Evolutionary conservation across 768 basidiomycete genomes (phyloP).

Genomic region (Rhizopogon roseolus): DNA sequence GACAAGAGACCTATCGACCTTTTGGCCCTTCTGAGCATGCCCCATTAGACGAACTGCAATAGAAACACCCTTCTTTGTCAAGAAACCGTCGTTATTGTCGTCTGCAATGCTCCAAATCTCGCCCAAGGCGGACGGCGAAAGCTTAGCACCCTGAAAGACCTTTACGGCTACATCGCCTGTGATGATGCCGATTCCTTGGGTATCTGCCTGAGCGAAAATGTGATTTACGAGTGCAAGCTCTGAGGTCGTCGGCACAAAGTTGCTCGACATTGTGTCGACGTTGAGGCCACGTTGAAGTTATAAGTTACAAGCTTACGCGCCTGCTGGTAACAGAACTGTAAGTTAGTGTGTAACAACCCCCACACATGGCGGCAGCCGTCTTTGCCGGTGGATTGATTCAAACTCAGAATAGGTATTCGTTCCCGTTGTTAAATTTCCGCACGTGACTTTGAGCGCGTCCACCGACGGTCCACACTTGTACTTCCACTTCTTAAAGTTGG

Average conservation of each 20-base stretch:
- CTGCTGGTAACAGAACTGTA: not conserved
- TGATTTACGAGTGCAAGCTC: slow-evolving; percentile 61
- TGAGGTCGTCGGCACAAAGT: slow-evolving; percentile 40
- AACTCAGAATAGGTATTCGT: slow-evolving; percentile 2
- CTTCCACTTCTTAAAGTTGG: slow-evolving; percentile 1
- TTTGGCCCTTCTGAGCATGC: slow-evolving; percentile 85
- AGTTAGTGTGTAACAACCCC: no score
- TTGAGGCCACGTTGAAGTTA: slow-evolving; percentile 9
- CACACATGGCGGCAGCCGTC: not conserved
- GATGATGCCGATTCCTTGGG: slow-evolving; percentile 76
- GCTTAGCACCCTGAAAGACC: slow-evolving; percentile 79
- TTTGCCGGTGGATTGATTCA: slow-evolving; percentile 1
- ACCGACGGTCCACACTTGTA: not conserved
- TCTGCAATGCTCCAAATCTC: slow-evolving; percentile 95
- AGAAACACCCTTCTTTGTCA: slow-evolving; percentile 84
- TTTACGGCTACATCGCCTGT: slow-evolving; percentile 90
- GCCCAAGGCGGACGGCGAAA: slow-evolving; percentile 73
- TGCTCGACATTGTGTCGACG: slow-evolving; percentile 30
- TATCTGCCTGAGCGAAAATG: slow-evolving; percentile 70
- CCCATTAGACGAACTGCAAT: slow-evolving; percentile 89
- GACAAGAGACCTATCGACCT: slow-evolving; percentile 54
- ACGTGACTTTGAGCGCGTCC: slow-evolving; percentile 28
- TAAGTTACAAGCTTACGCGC: slow-evolving; percentile 20
- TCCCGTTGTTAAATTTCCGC: slow-evolving; percentile 5
- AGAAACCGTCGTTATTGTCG: slow-evolving; percentile 89